Conservation (phyloP, 139 green algal genomes). For the Parachlorella kessleri region DNA sequence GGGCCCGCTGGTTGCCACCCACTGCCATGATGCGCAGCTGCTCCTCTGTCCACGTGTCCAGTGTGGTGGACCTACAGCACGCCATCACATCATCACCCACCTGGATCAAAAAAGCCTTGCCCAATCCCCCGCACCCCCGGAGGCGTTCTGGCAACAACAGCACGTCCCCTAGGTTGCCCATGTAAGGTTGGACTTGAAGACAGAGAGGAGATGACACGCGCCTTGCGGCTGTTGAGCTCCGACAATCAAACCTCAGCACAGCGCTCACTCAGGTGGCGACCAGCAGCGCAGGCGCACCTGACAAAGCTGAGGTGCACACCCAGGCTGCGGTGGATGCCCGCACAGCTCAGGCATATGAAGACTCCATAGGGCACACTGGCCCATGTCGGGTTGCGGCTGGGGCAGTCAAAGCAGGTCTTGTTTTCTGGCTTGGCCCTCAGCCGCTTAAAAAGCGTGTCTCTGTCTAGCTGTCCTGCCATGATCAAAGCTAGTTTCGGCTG, state of each 20-base stretch:
- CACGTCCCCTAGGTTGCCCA: too few species aligned
- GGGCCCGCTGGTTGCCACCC: slow-evolving; percentile 87
- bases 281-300: slow-evolving; percentile 57
- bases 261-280: too few species aligned
- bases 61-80: slow-evolving; percentile 77
- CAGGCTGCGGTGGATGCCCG: slow-evolving; percentile 90
- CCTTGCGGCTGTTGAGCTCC: too few species aligned
- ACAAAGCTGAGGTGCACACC: slow-evolving; percentile 98
- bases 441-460: slow-evolving; percentile 88
- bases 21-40: slow-evolving; percentile 93
- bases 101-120: too few species aligned
- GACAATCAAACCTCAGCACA: too few species aligned
- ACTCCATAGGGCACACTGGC: slow-evolving; percentile 93
- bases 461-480: slow-evolving; percentile 47
- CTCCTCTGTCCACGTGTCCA: slow-evolving; percentile 95
- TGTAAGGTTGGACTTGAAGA: too few species aligned
- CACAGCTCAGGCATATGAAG: slow-evolving; percentile 97
- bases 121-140: too few species aligned
- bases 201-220: too few species aligned
- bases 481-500: too few species aligned
- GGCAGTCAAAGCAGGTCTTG: slow-evolving; percentile 98
- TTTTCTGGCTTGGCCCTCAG: slow-evolving; percentile 87
- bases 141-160: too few species aligned
- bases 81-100: too few species aligned
- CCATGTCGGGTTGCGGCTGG: slow-evolving; percentile 96